Conservation (phyloP, 1,139 yeast genomes). For the Debaryomycetaceae sp. region DNA sequence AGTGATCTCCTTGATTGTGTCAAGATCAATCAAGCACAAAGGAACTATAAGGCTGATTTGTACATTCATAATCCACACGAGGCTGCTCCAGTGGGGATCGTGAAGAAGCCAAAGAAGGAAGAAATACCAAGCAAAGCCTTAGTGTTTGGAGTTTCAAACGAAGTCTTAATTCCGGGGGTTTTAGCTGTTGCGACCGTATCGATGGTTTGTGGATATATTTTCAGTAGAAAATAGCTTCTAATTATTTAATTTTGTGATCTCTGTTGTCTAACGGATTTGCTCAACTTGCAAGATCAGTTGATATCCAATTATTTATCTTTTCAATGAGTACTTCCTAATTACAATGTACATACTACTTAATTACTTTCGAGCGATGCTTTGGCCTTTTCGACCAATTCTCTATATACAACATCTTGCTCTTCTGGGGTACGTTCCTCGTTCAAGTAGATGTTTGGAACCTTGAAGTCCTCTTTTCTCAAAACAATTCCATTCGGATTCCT, state of each 20-base stretch:
- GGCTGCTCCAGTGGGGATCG: conserved; percentile 25
- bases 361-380: conserved; percentile 10
- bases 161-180: conserved; percentile 60
- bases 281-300: too few relatives aligned
- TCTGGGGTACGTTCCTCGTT: conserved; percentile 33
- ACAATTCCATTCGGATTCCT: conserved; percentile 69
- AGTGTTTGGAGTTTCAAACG: conserved; percentile 59
- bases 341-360: background rate
- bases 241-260: background rate
- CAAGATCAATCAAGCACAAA: conserved; percentile 45
- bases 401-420: conserved; percentile 28
- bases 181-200: conserved; percentile 61
- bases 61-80: conserved; percentile 69
- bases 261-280: too few relatives aligned
- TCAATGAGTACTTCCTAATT: background rate
- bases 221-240: conserved; percentile 29
- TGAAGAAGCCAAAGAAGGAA: conserved; percentile 11
- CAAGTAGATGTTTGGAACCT: conserved; percentile 49
- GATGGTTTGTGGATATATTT: conserved; percentile 49
- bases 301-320: background rate
- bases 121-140: conserved; percentile 18
- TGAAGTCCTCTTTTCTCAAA: conserved; percentile 39
- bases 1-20: conserved; percentile 74
- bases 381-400: conserved; percentile 32
- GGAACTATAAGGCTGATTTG: conserved; percentile 64